Percentiles rank a stretch among this genome's conserved stretches.
These are phyloP conservation scores for Domatiomyces catenatus DNA, from an alignment of 2,329 filamentous ascomycete species.

Conservation along the genomic window DNA sequence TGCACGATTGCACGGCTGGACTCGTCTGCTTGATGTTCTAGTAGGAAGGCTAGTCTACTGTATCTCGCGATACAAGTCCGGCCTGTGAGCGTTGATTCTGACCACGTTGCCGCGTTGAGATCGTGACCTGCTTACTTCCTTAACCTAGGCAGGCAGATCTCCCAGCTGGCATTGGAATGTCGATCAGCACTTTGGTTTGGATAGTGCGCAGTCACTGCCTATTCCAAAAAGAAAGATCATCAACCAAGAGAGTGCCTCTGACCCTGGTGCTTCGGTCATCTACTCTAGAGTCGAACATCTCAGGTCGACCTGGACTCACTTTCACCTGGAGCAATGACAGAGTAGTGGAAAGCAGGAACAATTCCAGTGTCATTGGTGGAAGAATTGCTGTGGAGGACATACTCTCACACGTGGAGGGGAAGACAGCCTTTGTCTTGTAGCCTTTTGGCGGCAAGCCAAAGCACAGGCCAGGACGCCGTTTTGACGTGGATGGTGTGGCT, in stretches of 20 bases:
- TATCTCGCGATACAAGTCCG: too few relatives aligned
- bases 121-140: neutral
- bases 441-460: neutral
- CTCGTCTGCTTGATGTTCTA: too few relatives aligned
- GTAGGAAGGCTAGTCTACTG: too few relatives aligned
- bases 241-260: neutral
- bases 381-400: neutral
- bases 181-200: constrained; percentile 10
- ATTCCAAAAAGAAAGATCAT: neutral
- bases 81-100: neutral
- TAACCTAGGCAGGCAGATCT: neutral
- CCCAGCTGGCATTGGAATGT: constrained; percentile 7
- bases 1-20: too few relatives aligned
- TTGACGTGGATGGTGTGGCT: neutral
- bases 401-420: neutral
- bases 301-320: constrained; percentile 7
- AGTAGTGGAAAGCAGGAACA: neutral
- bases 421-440: neutral
- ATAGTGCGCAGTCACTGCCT: constrained; percentile 5
- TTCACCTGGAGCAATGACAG: neutral
- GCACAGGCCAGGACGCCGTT: neutral
- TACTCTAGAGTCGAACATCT: too few relatives aligned
- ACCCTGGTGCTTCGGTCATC: neutral
- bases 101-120: neutral
- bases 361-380: neutral